Percentiles rank a stretch among this genome's conserved stretches.
Evolutionary conservation across 331 rosid genomes (phyloP).

Genomic region (Pyracantha coccinea): DNA sequence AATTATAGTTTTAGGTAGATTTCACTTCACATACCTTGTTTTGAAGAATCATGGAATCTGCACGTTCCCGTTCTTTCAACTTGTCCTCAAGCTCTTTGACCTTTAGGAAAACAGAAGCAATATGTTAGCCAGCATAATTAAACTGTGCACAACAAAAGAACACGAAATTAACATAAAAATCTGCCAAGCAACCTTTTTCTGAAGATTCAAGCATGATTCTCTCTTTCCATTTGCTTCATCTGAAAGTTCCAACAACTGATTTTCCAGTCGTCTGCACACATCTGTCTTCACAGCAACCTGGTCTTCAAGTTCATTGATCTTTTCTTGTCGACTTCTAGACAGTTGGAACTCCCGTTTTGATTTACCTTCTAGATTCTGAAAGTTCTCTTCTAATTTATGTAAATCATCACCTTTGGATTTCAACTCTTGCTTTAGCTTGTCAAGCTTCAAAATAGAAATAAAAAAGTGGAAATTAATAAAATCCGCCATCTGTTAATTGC

Average conservation of each 20-base stretch:
- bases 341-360: conserved; percentile 46
- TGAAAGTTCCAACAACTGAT: conserved; percentile 41
- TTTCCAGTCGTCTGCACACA: conserved; percentile 48
- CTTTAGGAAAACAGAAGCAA: conserved; percentile 12
- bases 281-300: conserved; percentile 41
- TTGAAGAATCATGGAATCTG: conserved; percentile 43
- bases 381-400: conserved; percentile 51
- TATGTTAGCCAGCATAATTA: neutral
- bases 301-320: conserved; percentile 56
- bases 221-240: conserved; percentile 52
- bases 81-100: conserved; percentile 62
- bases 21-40: conserved; percentile 39
- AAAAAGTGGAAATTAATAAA: neutral
- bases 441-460: conserved; percentile 31
- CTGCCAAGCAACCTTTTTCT: conserved; percentile 44
- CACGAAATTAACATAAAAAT: neutral
- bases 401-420: conserved; percentile 55
- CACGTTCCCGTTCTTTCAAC: conserved; percentile 39
- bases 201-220: conserved; percentile 48
- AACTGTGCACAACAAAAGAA: neutral
- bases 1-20: neutral
- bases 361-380: conserved; percentile 52
- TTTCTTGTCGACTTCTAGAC: conserved; percentile 49
- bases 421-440: conserved; percentile 54
- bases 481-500: neutral